Base-by-base conservation (phyloP, 768 basidiomycete genomes). In the Cystobasidium tubakii region DNA sequence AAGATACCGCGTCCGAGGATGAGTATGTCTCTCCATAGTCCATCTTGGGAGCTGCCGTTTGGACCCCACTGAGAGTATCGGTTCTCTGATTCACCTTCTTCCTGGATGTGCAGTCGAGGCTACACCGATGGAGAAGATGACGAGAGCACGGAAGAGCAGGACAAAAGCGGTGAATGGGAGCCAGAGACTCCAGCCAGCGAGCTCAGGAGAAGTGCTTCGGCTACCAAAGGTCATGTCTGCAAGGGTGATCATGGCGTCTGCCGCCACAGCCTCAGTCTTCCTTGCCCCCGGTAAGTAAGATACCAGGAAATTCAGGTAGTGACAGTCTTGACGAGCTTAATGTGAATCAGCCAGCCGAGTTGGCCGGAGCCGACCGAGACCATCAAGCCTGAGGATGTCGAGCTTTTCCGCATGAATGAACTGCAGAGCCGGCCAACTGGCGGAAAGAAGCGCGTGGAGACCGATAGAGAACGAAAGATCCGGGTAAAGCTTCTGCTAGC, bases 381-480 rank as follows among this genome's bases (percentile, higher is more conserved):
- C 13, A 27, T 60, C 57, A 60, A 29, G 29, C 15, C 46, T 29
- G 57, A 60, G 27, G 29, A 60, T 60, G 6, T 60, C 57, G 23
- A 23, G 9, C 17, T 25, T 46, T 21, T 55, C 27, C 63, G 54
- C 34, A 17, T 74, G 62, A 54, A 54, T 19, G 9, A 67, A 23
- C 42, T 46, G 21, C 60, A 53, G 27, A 66, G 70, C 66, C 46
- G n/a, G 39, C 31, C 64, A 60, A 44, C 39, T 39, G 62, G 39
- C 76, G 72, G 55, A 43, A 74, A 64, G 87, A 9, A 87, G 64
- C 86, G 87, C 78, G 86, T 85, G 80, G 81, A 81, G 17, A 88
- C 87, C 76, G 81, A 82, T 6, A 82, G 75, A 43, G 74, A 65
- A 25, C 55, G 78, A 50, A 70, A 42, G 85, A 86, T 27, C 27